Evolutionary conservation across 257 asterid species (phyloP), one percentile per base, ranked within the genome.

Genomic region (Nicotiana paniculata): DNA sequence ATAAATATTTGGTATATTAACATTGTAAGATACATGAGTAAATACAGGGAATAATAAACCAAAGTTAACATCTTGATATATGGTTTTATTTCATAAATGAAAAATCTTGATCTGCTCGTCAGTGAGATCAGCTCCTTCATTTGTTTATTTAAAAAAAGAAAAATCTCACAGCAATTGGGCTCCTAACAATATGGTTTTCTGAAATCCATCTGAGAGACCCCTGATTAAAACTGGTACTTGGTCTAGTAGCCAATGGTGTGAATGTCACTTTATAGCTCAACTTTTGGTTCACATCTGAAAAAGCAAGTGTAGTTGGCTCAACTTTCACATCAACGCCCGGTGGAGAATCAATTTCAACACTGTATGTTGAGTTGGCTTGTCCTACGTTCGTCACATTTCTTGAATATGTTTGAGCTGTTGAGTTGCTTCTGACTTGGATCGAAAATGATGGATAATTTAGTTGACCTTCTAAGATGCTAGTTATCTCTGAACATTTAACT

Each of bases 311-410:
- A 17, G 51, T 51, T 0, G 89, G 90, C 26, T 51, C 61, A 16
- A 88, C 85, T 1, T 35, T 48, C 58, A 88, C 46, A 2, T 62
- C 55, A 58, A 88, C 26, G 0, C 86, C 82, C 1, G 53, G 78
- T 9, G 83, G 65, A 9, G 64, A 53, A 33, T 43, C 70, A 1
- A 84, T 46, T 65, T 21, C 28, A 16, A 66, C 83, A 39, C 0
- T 2, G 35, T 87, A 89, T 7, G 32, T 59, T 28, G 92, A 82
- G 4, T 81, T 32, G 6, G 87, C 84, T 12, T 85, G 83, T 0
- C 89, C 90, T 6, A 87, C 86, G 2, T 89, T 89, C 0, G 84
- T 89, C 55, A 84, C 90, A 10, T 86, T 89, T 83, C 91, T 86
- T 1, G 89, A 78, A 72, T 88, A 88, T 6, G 13, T 32, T 46